Evolutionary conservation across 257 asterid genomes (phyloP), one percentile per base, ranked within the genome.

Genomic region (Misopates orontium): DNA sequence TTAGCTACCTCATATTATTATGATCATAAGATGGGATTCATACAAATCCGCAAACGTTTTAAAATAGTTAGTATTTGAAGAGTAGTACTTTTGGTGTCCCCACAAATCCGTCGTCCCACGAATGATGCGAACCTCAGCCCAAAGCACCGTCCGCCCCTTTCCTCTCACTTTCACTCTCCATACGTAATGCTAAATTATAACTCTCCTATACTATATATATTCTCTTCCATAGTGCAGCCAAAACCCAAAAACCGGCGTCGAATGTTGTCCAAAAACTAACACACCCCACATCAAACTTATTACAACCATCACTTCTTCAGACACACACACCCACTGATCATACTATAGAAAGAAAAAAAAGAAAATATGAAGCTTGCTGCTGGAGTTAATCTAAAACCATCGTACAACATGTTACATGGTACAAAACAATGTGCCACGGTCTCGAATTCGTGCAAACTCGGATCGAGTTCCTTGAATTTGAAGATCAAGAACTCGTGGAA

Each of bases 301-400:
- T 39, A 21, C 63, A 58, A 28, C 17, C 41, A 13, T n/a, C 28
- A 1, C 28, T 36, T 36, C 17, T 58, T 3, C 44, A 15, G 13
- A 32, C 31, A 32, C 18, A 18, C 17, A 60, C 20, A 60, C 17
- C 18, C 0, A 16, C n/a, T 17, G n/a, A 1, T 18, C 10, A 16
- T 9, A 36, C n/a, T 11, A 10, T 28, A 39, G n/a, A 11, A 59
- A 71, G 32, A n/a, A n/a, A n/a, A n/a, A n/a, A n/a, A n/a, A n/a
- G n/a, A n/a, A n/a, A n/a, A n/a, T 23, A 81, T 81, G 86, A 78
- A 78, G 56, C 74, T 75, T 63, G 70, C 59, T 1, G 20, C 68
- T 68, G 76, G 79, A 62, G 21, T 71, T 52, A 49, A 10, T 28
- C 36, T 7, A 44, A n/a, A n/a, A n/a, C 76, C 75, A 6, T 53